Base-by-base conservation (phyloP, 805 yeast species). In the Cyberlindnera maritima region DNA sequence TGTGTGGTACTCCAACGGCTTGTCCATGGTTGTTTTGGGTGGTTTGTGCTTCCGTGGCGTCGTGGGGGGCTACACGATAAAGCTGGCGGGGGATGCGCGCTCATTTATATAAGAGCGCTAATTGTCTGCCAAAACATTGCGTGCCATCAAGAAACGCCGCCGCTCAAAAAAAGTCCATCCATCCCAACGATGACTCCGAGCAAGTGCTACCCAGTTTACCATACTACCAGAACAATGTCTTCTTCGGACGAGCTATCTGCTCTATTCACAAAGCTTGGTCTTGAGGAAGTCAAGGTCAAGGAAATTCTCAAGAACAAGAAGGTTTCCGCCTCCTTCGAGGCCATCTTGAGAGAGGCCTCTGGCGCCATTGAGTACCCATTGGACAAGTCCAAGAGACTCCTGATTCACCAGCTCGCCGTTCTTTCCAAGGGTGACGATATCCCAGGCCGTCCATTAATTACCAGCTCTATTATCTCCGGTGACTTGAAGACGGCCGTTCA, bases 281-380 rank as follows among this genome's bases (percentile, higher is more conserved):
- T 87, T 55, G 80, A 77, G 56, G 92, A 85, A 15, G 73, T 80
- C 56, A 88, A 88, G 64, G 74, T 87, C 49, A 79, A 81, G 41
- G 98, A 94, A 62, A 83, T 90, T 47, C 66, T 81, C 47, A 92
- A 89, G 66, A 92, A 94, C 71, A 82, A 83, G 63, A 91, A 91
- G 66, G 95, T 91, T 35, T 78, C 92, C 15, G 71, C 72, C 35
- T 79, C 96, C 1, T 74, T 94, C 43, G 75, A 72, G 26, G 77
- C 77, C 32, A 76, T 90, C 49, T 72, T 86, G 46, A 58, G 62
- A 20, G 80, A 79, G 44, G 70, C 76, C 19, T 38, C 57, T 2
- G 48, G 59, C 1, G 61, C 69, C 37, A 45, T 56, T 23, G 59
- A 59, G 32, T 52, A 63, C 42, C 60, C 69, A 28, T 64, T 80